Evolutionary conservation across 805 yeast species (phyloP).

Genomic region (Phaffomyces opuntiae): DNA sequence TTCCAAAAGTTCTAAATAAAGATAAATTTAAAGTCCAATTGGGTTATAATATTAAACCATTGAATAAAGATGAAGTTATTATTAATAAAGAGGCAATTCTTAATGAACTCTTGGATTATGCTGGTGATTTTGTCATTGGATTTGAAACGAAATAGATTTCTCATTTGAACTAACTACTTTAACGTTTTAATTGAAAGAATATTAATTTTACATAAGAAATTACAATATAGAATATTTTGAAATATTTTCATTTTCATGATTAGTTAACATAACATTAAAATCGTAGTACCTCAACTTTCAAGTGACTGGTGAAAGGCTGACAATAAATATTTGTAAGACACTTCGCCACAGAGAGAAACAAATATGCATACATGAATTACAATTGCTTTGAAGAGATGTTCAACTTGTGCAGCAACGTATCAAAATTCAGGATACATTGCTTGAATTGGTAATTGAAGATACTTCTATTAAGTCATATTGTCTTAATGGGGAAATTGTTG

Average conservation of each 20-base stretch:
- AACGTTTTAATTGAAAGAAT: not conserved
- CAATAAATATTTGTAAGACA: not conserved
- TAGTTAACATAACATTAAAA: too few relatives aligned
- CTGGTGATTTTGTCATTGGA: conserved; percentile 55
- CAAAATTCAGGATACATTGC: too few relatives aligned
- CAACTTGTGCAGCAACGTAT: too few relatives aligned
- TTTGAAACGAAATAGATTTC: conserved; percentile 17
- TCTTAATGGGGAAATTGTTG: too few relatives aligned
- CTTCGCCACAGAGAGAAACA: not conserved
- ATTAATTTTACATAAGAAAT: not conserved
- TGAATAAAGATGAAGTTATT: conserved; percentile 42
- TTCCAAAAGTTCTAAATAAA: conserved; percentile 52
- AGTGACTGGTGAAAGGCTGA: too few relatives aligned
- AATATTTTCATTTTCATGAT: too few relatives aligned
- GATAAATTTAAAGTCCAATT: conserved; percentile 74
- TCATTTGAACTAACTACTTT: too few relatives aligned
- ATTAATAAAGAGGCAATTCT: conserved; percentile 69
- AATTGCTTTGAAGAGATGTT: too few relatives aligned
- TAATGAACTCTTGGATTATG: conserved; percentile 60
- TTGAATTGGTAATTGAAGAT: too few relatives aligned
- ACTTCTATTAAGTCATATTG: too few relatives aligned
- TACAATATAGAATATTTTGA: too few relatives aligned
- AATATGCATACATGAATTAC: not conserved
- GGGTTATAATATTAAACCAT: conserved; percentile 67
- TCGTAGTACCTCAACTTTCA: too few relatives aligned